These are phyloP conservation scores for Yarrowia porcina DNA, from an alignment of 805 yeast genomes.

Conservation along the genomic window DNA sequence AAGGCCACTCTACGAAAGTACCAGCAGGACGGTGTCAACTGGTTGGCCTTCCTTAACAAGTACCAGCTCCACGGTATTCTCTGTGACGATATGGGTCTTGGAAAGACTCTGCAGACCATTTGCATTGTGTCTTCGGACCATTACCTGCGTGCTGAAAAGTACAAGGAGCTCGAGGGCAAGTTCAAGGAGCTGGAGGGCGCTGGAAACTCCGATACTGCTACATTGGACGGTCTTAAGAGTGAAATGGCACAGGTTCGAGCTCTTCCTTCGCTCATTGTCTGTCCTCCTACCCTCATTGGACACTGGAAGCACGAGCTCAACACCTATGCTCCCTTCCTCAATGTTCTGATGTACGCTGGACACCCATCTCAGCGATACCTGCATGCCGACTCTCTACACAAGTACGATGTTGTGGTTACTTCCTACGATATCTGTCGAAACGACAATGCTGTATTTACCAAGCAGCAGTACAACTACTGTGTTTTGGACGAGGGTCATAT, in stretches of 20 bases:
- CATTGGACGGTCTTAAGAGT: conserved; percentile 43
- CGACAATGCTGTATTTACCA: conserved; percentile 64
- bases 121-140: conserved; percentile 97
- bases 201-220: not conserved
- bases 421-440: conserved; percentile 96
- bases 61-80: conserved; percentile 95
- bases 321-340: conserved; percentile 84
- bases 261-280: conserved; percentile 79
- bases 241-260: conserved; percentile 62
- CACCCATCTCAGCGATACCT: conserved; percentile 68
- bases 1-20: conserved; percentile 90
- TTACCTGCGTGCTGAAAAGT: conserved; percentile 73
- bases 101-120: conserved; percentile 94
- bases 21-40: conserved; percentile 97
- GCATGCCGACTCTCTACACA: conserved; percentile 50
- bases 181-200: conserved; percentile 1
- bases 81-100: conserved; percentile 99
- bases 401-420: conserved; percentile 83
- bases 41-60: conserved; percentile 93
- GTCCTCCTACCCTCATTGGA: conserved; percentile 97
- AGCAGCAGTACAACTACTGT: conserved; percentile 81
- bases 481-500: conserved; percentile 97
- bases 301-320: conserved; percentile 97
- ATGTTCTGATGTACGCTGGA: conserved; percentile 87
- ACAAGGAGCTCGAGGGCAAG: conserved; percentile 32